These are phyloP conservation scores for Cladosporium sp. DNA, from an alignment of 2,329 filamentous ascomycete genomes.

Conservation along the genomic window DNA sequence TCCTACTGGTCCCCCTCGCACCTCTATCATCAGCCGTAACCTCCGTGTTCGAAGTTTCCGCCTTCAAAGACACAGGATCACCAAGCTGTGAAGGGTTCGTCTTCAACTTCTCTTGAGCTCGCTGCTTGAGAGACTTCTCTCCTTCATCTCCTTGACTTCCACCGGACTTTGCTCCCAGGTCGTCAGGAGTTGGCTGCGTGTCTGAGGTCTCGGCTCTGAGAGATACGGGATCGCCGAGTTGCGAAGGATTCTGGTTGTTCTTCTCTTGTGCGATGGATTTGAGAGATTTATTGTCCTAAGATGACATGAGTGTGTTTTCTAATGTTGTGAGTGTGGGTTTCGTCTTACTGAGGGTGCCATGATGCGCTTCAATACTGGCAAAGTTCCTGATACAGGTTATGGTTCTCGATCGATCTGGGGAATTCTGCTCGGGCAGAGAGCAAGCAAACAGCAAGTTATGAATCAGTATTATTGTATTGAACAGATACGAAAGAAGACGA, in stretches of 20 bases:
- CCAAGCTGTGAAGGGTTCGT: constrained; percentile 24
- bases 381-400: too few relatives aligned
- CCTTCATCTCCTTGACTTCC: constrained; percentile 6
- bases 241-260: constrained; percentile 23
- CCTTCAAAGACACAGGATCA: constrained; percentile 28
- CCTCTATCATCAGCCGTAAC: constrained; percentile 31
- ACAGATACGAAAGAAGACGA: too few relatives aligned
- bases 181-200: constrained; percentile 25
- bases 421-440: too few relatives aligned
- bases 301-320: neutral
- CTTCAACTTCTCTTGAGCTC: constrained; percentile 24
- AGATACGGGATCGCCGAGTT: constrained; percentile 33
- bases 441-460: too few relatives aligned
- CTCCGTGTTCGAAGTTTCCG: constrained; percentile 25
- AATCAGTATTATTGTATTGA: too few relatives aligned
- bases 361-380: too few relatives aligned
- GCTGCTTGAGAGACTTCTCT: constrained; percentile 22
- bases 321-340: neutral
- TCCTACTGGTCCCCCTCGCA: constrained; percentile 22
- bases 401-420: too few relatives aligned
- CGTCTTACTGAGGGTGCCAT: constrained; percentile 13
- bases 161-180: constrained; percentile 11
- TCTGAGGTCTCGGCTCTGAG: constrained; percentile 33
- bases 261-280: constrained; percentile 19
- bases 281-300: constrained; percentile 14